These are phyloP conservation scores for Lactarius vividus DNA, from an alignment of 768 basidiomycete species.

Conservation along the genomic window DNA sequence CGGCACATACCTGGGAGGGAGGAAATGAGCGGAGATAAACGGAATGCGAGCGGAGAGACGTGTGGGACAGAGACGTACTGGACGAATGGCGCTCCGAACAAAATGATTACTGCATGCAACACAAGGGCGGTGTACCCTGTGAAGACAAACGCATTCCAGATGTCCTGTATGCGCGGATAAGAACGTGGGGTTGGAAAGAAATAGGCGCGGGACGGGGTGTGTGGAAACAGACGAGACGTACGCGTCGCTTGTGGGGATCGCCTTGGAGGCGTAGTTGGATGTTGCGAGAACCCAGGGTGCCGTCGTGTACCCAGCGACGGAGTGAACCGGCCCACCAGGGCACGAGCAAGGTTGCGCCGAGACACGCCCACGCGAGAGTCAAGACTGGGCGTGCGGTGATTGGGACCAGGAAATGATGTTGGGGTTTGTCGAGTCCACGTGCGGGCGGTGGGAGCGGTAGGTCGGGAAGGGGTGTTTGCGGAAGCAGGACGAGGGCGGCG, in stretches of 20 bases:
- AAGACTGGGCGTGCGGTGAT: conserved; percentile 58
- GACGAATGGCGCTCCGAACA: conserved; percentile 74
- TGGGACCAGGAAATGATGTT: conserved; percentile 64
- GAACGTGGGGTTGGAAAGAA: background rate
- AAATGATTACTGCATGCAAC: conserved; percentile 49
- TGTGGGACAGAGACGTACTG: conserved; percentile 42
- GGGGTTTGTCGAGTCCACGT: conserved; percentile 52
- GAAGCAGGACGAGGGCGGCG: conserved; percentile 18
- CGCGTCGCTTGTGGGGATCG: conserved; percentile 42
- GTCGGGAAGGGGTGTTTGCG: conserved; percentile 12
- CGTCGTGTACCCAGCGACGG: conserved; percentile 53
- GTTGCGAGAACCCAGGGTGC: conserved; percentile 43
- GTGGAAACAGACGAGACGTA: conserved; percentile 7
- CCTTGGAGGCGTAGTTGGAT: conserved; percentile 42
- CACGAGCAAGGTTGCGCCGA: conserved; percentile 54
- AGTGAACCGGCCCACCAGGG: conserved; percentile 74
- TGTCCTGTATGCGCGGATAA: conserved; percentile 41
- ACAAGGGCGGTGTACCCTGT: conserved; percentile 50
- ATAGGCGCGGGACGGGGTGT: background rate
- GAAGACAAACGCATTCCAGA: conserved; percentile 49
- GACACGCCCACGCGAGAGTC: conserved; percentile 56
- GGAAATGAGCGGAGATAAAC: conserved; percentile 5
- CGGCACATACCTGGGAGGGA: conserved; percentile 33
- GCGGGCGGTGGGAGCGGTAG: conserved; percentile 18
- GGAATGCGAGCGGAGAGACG: background rate